Evolutionary conservation across 2,329 filamentous ascomycete species (phyloP), one percentile per base, ranked within the genome.

Genomic region (Penicillium crustosum): DNA sequence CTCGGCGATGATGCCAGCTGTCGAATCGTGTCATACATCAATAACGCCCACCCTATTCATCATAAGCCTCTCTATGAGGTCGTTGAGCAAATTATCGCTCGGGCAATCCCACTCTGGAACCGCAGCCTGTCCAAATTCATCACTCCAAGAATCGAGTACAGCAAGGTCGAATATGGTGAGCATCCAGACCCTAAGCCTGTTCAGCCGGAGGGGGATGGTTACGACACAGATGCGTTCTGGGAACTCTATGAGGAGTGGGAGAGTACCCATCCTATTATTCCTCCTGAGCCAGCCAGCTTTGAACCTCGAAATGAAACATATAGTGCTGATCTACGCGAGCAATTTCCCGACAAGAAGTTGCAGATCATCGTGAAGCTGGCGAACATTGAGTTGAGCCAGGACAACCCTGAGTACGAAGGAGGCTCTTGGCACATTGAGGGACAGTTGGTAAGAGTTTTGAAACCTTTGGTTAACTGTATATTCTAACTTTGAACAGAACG

Each of bases 401-500:
- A 63, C 6, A 60, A 60, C 2, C 58, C 63, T 7, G 43, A 53
- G 3, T 64, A 61, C 39, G 41, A 59, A 13, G 61, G 61, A 13
- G 63, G 61, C 2, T 51, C 36, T 19, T 66, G 61, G 63, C 61
- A 63, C 43, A 49, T 66, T n/a, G 61, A 65, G 25, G 63, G 63
- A 21, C 61, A 64, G 44, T 29, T 62, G 36, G 61, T 65, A 23
- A 59, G 56, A 42, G 3, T 23, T 41, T 9, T 10, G 21, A 10
- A 1, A 15, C 12, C 12, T 13, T 15, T 29, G 15, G 2, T 42
- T n/a, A 42, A 15, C 23, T 3, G 63, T 86, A 2, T 83, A 87
- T 65, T 68, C 88, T 56, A 59, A 53, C 10, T 23, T 8, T n/a
- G 2, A 21, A n/a, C 53, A 72, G 69, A 88, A 89, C 64, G 86